Evolutionary conservation across 805 yeast genomes (phyloP).

Genomic region (Pichia californica): DNA sequence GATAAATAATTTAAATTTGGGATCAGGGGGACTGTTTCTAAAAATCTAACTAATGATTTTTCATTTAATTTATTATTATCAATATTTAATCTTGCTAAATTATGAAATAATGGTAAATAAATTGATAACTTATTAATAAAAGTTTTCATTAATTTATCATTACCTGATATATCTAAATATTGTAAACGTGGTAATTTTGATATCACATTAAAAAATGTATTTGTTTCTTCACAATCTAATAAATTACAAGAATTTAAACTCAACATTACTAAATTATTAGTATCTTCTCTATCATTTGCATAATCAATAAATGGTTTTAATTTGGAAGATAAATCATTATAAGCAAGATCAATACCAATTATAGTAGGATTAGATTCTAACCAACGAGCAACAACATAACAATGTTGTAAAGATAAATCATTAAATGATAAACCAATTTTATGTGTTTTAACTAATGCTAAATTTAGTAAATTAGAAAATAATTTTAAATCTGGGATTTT

Average conservation of each 20-base stretch:
- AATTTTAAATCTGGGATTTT: conserved; percentile 48
- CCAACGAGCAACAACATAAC: conserved; percentile 55
- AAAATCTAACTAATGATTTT: conserved; percentile 49
- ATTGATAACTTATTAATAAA: conserved; percentile 51
- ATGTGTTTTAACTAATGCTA: conserved; percentile 51
- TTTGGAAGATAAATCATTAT: conserved; percentile 53
- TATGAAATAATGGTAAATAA: conserved; percentile 62
- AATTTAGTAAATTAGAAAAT: conserved; percentile 48
- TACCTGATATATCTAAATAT: conserved; percentile 70
- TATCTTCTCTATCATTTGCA: conserved; percentile 12
- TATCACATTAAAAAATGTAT: conserved; percentile 41
- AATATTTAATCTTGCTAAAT: conserved; percentile 59
- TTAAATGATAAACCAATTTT: conserved; percentile 76
- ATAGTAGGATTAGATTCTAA: conserved; percentile 37
- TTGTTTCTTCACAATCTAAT: conserved; percentile 44
- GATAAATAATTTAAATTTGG: conserved; percentile 62
- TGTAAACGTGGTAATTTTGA: conserved; percentile 52
- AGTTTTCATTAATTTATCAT: conserved; percentile 60
- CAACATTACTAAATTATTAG: conserved; percentile 35
- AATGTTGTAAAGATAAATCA: conserved; percentile 54
- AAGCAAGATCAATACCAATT: conserved; percentile 77
- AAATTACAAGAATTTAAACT: conserved; percentile 64
- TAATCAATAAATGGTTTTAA: conserved; percentile 35
- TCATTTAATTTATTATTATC: conserved; percentile 59
- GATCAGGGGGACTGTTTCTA: conserved; percentile 67